Percentiles rank a stretch among this genome's conserved stretches.
Conservation (phyloP, 2,329 filamentous ascomycete species). For the Fusarium tricinctum region DNA sequence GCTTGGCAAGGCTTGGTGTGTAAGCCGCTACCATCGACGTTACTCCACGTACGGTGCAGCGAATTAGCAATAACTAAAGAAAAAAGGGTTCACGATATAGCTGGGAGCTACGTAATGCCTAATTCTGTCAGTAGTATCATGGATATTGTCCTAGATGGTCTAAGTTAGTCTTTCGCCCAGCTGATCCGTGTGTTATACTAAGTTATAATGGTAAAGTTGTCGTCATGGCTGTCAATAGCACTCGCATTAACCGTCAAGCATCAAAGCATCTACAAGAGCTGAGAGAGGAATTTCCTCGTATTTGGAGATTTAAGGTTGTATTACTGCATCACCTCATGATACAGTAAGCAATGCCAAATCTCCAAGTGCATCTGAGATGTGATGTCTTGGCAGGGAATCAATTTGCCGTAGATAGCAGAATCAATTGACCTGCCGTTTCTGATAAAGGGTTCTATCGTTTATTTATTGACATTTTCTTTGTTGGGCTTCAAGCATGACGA, state of each 20-base stretch:
- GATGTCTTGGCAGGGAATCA: constrained; percentile 20
- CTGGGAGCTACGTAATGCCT: constrained; percentile 3
- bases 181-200: constrained; percentile 17
- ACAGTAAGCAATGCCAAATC: constrained; percentile 4
- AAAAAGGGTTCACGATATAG: background rate
- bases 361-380: constrained; percentile 5
- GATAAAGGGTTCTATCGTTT: constrained; percentile 16
- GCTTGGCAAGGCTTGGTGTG: constrained; percentile 12
- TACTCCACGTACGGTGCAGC: background rate
- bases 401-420: background rate
- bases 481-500: background rate
- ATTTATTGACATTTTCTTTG: constrained; percentile 3
- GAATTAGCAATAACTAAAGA: background rate
- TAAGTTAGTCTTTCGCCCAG: background rate
- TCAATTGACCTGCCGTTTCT: constrained; percentile 26
- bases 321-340: constrained; percentile 5
- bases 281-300: constrained; percentile 19
- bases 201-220: constrained; percentile 3
- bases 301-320: constrained; percentile 24
- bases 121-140: constrained; percentile 5
- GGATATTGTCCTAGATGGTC: background rate
- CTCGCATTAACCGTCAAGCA: constrained; percentile 18
- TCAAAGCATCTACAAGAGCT: background rate
- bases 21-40: no score
- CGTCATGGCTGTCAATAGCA: constrained; percentile 28